These are phyloP conservation scores for Harringtonia lauricola DNA, from an alignment of 2,329 filamentous ascomycete species.

Conservation along the genomic window DNA sequence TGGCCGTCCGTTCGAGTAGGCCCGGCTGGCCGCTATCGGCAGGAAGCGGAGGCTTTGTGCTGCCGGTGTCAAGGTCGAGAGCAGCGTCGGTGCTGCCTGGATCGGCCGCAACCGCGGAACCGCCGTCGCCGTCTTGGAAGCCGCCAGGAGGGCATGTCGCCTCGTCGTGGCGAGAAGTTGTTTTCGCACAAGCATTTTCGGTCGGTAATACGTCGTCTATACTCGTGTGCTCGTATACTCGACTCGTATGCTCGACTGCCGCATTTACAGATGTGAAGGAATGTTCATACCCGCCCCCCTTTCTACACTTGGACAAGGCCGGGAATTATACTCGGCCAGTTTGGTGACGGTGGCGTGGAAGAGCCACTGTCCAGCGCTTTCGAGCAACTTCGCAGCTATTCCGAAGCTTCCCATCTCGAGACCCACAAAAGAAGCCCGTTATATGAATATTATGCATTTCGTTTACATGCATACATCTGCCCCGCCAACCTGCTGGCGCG, in stretches of 20 bases:
- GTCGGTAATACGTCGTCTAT: no score
- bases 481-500: slow-evolving; percentile 4
- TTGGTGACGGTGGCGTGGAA: slow-evolving; percentile 1
- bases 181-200: slow-evolving; percentile 28
- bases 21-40: slow-evolving; percentile 31
- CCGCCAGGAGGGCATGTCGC: slow-evolving; percentile 10
- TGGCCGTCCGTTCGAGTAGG: slow-evolving; percentile 61
- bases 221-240: no score
- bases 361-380: slow-evolving; percentile 5
- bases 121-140: not conserved
- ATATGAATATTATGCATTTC: no score
- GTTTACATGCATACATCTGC: slow-evolving; percentile 1
- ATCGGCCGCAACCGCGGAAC: not conserved
- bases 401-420: slow-evolving; percentile 8
- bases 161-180: slow-evolving; percentile 21
- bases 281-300: no score
- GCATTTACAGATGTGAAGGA: no score
- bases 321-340: no score
- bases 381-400: slow-evolving; percentile 10
- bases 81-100: not conserved
- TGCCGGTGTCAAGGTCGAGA: not conserved
- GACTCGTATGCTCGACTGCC: no score
- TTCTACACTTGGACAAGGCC: no score
- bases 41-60: slow-evolving; percentile 13
- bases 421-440: no score